Conservation (phyloP, 2,329 filamentous ascomycete species). For the Septoria petroselini region DNA sequence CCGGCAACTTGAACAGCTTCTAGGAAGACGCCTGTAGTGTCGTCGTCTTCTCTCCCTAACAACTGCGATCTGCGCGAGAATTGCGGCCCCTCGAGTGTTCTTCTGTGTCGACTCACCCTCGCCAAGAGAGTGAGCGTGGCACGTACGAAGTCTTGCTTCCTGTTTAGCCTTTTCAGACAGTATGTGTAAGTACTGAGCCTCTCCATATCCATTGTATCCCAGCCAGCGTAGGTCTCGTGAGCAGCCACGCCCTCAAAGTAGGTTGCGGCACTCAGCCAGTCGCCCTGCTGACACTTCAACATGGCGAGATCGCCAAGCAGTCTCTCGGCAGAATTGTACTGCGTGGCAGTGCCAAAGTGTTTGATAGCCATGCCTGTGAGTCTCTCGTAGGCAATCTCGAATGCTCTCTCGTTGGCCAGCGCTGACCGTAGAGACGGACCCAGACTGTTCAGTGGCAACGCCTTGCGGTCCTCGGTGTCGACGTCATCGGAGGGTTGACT, state of each 20-base stretch:
- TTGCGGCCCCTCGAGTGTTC: constrained; percentile 24
- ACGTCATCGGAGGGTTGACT: constrained; percentile 5
- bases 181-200: constrained; percentile 82
- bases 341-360: constrained; percentile 76
- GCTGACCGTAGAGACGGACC: constrained; percentile 35
- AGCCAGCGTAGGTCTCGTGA: constrained; percentile 73
- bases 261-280: constrained; percentile 69
- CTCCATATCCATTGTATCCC: constrained; percentile 74
- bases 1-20: constrained; percentile 50
- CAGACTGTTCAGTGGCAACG: constrained; percentile 10
- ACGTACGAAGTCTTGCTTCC: constrained; percentile 74
- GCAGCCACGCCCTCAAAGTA: constrained; percentile 77
- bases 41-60: constrained; percentile 38
- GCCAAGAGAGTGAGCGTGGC: constrained; percentile 71
- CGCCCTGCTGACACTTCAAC: constrained; percentile 66
- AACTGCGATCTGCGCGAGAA: neutral
- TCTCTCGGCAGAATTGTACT: constrained; percentile 71
- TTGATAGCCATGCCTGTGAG: constrained; percentile 82
- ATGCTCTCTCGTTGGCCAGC: constrained; percentile 39
- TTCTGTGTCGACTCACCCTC: constrained; percentile 56
- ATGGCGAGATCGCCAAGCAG: constrained; percentile 82
- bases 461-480: constrained; percentile 7
- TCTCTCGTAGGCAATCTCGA: constrained; percentile 48
- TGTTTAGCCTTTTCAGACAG: constrained; percentile 73
- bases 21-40: constrained; percentile 39